phyloP scores from a whole-genome alignment of 305 asterid genomes.

The Plantago coronopus region DNA sequence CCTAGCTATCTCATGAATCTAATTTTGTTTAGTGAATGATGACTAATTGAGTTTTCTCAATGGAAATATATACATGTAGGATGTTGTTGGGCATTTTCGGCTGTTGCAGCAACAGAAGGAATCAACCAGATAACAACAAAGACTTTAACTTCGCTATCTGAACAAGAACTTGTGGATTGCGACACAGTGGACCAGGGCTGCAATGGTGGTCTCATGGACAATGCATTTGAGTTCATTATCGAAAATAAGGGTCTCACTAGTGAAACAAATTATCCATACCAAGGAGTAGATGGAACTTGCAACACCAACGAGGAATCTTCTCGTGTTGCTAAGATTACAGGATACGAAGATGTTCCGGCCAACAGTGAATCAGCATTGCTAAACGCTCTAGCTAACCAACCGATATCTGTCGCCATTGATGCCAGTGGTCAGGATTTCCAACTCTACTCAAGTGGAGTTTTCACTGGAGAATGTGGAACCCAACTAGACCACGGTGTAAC shows the following conservation, averaged over 20 bases:
- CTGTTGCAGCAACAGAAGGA: constrained; percentile 8
- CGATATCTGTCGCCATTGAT: constrained; percentile 6
- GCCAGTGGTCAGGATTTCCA: constrained; percentile 5
- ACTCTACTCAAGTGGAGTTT: constrained; percentile 3
- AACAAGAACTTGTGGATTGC: constrained; percentile 6
- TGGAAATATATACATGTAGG: background rate
- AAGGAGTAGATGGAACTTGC: constrained; percentile 1
- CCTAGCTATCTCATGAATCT: too few species aligned
- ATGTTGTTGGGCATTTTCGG: constrained; percentile 9
- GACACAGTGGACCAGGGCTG: constrained; percentile 1
- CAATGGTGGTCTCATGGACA: constrained; percentile 10
- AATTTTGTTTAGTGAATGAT: background rate
- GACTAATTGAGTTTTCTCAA: background rate
- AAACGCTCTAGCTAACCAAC: constrained; percentile 1
- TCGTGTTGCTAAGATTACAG: constrained; percentile 3
- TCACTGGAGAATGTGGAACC: background rate
- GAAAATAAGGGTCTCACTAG: background rate
- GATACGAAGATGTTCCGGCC: constrained; percentile 2
- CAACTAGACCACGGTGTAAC: background rate
- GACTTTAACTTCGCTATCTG: background rate
- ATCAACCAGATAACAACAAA: constrained; percentile 1
- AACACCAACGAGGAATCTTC: background rate
- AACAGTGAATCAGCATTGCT: constrained; percentile 7
- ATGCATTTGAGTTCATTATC: constrained; percentile 6
- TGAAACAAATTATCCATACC: background rate